Evolutionary conservation across 192 early-diverging fungal genomes (phyloP), one percentile per base, ranked within the genome.

Genomic region (Entrophospora sp.): DNA sequence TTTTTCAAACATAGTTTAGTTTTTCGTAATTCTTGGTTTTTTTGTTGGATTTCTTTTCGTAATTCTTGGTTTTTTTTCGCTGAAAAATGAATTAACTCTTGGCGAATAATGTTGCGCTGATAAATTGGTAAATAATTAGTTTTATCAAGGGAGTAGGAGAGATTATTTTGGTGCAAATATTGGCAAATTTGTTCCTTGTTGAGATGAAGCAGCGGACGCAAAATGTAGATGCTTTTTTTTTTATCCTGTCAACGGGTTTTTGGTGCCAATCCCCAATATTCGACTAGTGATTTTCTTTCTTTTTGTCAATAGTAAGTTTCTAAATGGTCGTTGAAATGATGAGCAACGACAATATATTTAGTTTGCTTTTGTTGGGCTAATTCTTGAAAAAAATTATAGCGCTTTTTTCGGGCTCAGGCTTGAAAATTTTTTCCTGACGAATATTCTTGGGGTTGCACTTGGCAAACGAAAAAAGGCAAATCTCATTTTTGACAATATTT

Each of bases 1-100:
- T 4, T 13, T 58, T 31, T 32, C 5, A 58, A 27, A 12, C 31
- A 34, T 18, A 10, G 2, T 58, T 58, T 58, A 58, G 35, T 58
- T 58, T 36, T 37, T 58, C 30, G 31, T n/a, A 58, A 5, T 35
- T 37, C 55, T 58, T 37, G 31, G 5, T 58, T 58, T 58, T 58
- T 0, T 0, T 58, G 4, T 34, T 36, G 6, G 13, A 52, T 52
- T 52, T 52, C 24, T 31, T 52, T 52, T 1, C 1, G 20, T 12
- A 52, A 14, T 6, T 12, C 13, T 1, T 24, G 4, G 18, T 52
- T 52, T 52, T 52, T 24, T 4, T 43, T 24, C 14, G 5, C 12
- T 1, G 20, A 25, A 25, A 27, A 24, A 24, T 27, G 4, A 13
- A 6, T 14, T 27, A 52, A 24, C 27, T 52, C 30, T 2, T 14